Evolutionary conservation across 1,284 basidiomycete species (phyloP), one percentile per base, ranked within the genome.

Genomic region (Ceratobasidium sp.): DNA sequence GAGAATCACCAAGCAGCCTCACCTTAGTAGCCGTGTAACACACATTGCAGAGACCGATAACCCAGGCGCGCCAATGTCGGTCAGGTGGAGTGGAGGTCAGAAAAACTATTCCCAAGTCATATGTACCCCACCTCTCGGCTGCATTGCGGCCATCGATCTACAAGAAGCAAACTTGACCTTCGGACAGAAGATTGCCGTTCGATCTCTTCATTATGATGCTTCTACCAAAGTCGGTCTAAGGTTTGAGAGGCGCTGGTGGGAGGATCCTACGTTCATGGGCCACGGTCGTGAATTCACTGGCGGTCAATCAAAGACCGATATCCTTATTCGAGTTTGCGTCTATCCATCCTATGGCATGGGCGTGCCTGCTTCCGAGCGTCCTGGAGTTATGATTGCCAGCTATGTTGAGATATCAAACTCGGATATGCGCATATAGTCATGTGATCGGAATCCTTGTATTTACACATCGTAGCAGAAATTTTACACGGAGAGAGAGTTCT

Each of bases 381-480:
- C 50, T 23, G 67, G 52, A 4, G 28, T 65, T 18, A 39, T 78
- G 43, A 74, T 78, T 26, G 76, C 64, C 5, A 76, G 74, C 69
- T 77, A 76, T 70, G n/a, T n/a, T n/a, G n/a, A n/a, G n/a, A n/a
- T n/a, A n/a, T n/a, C n/a, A n/a, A n/a, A n/a, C n/a, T n/a, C n/a
- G n/a, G n/a, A n/a, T n/a, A n/a, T n/a, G n/a, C n/a, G n/a, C n/a
- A n/a, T n/a, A n/a, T n/a, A n/a, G n/a, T n/a, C n/a, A n/a, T n/a
- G n/a, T n/a, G n/a, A n/a, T n/a, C n/a, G n/a, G n/a, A n/a, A n/a
- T n/a, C n/a, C n/a, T n/a, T n/a, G n/a, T n/a, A n/a, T n/a, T n/a
- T n/a, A n/a, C n/a, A n/a, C n/a, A n/a, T n/a, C n/a, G n/a, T n/a
- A n/a, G n/a, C n/a, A n/a, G n/a, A n/a, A n/a, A n/a, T n/a, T n/a